phyloP scores from a whole-genome alignment of 2,329 filamentous ascomycete genomes.

The Chaetomiaceae sp. region DNA sequence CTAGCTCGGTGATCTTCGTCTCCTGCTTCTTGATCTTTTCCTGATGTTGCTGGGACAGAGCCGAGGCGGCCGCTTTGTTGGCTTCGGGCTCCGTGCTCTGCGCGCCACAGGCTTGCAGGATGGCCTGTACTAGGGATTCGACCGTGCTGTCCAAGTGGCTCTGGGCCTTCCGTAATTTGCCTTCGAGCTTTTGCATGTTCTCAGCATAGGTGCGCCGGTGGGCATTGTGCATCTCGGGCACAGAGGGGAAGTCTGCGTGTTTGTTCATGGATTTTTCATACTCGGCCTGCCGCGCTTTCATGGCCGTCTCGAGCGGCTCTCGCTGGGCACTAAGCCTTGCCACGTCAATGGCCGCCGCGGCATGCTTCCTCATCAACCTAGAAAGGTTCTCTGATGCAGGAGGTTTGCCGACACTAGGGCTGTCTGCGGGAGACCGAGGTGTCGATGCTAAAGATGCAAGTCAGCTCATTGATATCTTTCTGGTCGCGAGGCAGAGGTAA shows the following conservation, averaged over 20 bases:
- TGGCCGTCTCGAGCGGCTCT: slow-evolving; percentile 15
- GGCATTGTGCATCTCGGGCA: slow-evolving; percentile 26
- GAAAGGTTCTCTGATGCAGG: neutral
- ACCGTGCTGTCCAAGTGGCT: neutral
- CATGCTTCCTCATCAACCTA: neutral
- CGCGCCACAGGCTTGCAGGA: neutral
- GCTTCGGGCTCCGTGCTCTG: neutral
- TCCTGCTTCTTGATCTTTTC: neutral
- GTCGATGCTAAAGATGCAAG: neutral
- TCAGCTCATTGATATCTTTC: neutral
- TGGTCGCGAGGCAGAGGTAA: neutral
- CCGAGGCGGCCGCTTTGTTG: neutral
- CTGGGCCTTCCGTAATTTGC: slow-evolving; percentile 7
- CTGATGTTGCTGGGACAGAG: neutral
- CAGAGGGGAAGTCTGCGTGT: slow-evolving; percentile 24
- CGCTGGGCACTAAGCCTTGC: slow-evolving; percentile 11
- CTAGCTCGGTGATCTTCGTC: slow-evolving; percentile 6
- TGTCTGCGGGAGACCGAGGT: neutral
- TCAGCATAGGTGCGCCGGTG: slow-evolving; percentile 11
- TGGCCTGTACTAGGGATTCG: neutral
- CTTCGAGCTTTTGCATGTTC: slow-evolving; percentile 4
- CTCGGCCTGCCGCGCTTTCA: slow-evolving; percentile 18
- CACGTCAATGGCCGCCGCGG: slow-evolving; percentile 1
- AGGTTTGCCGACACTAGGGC: neutral
- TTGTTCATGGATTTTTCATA: slow-evolving; percentile 22